Evolutionary conservation across 345 rosid species (phyloP).

Genomic region (Angophora floribunda): DNA sequence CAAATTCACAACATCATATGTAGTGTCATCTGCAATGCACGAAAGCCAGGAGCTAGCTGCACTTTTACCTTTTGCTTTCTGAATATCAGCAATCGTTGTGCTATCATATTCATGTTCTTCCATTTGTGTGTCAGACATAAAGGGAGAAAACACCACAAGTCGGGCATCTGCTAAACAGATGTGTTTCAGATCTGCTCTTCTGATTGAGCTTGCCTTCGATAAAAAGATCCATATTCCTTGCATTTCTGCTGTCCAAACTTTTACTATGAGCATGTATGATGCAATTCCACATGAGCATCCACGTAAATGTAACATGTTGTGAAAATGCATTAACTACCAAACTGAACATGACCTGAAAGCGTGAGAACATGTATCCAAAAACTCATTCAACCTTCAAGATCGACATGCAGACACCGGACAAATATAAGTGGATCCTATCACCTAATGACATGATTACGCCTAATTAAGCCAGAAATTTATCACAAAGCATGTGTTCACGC

Average conservation of each 20-base stretch:
- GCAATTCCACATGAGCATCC: neutral
- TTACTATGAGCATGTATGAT: neutral
- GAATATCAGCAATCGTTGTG: conserved; percentile 62
- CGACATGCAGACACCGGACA: neutral
- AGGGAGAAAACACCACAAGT: conserved; percentile 36
- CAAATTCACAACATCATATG: conserved; percentile 83
- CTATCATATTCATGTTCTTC: conserved; percentile 90
- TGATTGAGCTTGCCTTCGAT: conserved; percentile 14
- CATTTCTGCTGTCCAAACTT: neutral
- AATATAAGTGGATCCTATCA: neutral
- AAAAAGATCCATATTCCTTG: neutral
- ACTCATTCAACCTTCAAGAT: neutral
- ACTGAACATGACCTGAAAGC: neutral
- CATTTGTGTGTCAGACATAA: conserved; percentile 42
- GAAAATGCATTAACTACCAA: neutral
- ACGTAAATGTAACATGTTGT: neutral
- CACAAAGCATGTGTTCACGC: neutral
- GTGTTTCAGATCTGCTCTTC: conserved; percentile 36
- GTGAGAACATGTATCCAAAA: neutral
- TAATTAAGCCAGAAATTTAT: neutral
- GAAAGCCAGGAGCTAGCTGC: conserved; percentile 98
- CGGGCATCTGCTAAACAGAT: conserved; percentile 51
- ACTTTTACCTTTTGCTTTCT: conserved; percentile 66
- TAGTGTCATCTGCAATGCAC: conserved; percentile 83
- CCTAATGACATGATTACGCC: neutral